Evolutionary conservation across 2,329 filamentous ascomycete species (phyloP), one percentile per base, ranked within the genome.

Genomic region (Fonsecaea multimorphosa): DNA sequence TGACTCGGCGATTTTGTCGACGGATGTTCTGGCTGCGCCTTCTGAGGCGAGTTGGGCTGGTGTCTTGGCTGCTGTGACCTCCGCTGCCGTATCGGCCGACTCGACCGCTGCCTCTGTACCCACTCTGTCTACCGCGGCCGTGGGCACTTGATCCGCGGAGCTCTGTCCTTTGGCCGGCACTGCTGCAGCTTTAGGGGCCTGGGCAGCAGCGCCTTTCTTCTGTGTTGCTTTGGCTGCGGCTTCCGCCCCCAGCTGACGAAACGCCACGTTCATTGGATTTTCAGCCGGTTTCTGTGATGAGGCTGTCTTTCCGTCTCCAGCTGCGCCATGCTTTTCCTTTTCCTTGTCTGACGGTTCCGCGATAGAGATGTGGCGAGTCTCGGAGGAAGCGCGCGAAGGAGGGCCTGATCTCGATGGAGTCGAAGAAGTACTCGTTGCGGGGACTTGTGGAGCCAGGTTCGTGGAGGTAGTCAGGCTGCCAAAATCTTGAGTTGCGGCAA

Each of bases 401-500:
- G 78, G 78, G 52, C 73, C 76, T 63, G 79, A 78, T 55, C 80
- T 80, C 63, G 79, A 78, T 56, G 80, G 78, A 44, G 71, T 73
- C 24, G 73, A 72, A 5, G 70, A 63, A 40, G 65, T 69, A 9
- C 76, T 79, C 56, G 73, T 75, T 22, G 54, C 44, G 34, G 66
- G 53, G 16, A 57, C 51, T 40, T 62, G 34, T 7, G 68, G 63
- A 51, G 68, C 46, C 31, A 61, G 40, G 12, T 46, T 60, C 14
- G 64, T 29, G 19, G 55, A 53, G 11, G 58, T 29, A 24, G 58
- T 52, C 27, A 63, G 54, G 31, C 34, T 24, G 56, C 67, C 67
- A 75, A 78, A 68, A 61, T 78, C 76, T 73, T 77, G 72, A 54
- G 77, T 73, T 61, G 73, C 79, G 51, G 83, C 83, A 73, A 98